phyloP scores from a whole-genome alignment of 73 alveolate species.

The Paramecium primaurelia region DNA sequence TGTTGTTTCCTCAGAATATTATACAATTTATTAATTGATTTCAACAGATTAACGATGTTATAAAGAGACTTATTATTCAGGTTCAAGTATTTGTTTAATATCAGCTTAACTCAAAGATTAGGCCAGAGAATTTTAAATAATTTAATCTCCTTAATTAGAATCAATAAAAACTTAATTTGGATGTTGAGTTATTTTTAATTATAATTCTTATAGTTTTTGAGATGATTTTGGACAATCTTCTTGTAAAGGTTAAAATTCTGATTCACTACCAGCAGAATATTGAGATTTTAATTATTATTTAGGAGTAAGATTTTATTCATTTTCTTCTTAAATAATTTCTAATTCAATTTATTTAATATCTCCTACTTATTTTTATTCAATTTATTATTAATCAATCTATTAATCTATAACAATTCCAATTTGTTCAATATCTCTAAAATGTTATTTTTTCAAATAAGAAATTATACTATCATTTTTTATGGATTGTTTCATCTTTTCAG shows the following conservation, averaged over 20 bases:
- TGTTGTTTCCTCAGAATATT: not conserved
- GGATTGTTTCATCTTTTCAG: not conserved
- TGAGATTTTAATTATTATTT: not conserved
- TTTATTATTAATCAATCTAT: not conserved
- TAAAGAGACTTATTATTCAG: not conserved
- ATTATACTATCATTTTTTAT: not conserved
- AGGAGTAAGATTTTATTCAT: not conserved
- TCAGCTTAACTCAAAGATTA: not conserved
- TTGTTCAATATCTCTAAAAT: conserved; percentile 19
- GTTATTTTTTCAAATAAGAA: not conserved
- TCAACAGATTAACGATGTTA: not conserved
- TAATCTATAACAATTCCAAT: not conserved
- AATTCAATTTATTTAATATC: not conserved
- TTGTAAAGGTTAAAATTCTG: not conserved
- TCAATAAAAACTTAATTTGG: not conserved
- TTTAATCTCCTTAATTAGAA: not conserved
- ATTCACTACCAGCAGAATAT: not conserved
- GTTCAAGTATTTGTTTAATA: not conserved
- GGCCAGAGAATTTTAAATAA: not conserved
- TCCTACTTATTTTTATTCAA: not conserved
- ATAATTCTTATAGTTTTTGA: not conserved
- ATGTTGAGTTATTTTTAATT: not conserved
- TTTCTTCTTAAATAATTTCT: not conserved
- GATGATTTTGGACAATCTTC: not conserved
- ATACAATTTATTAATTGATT: not conserved